phyloP scores from a whole-genome alignment of 192 early-diverging fungal genomes.

The Phlyctochytrium bullatum region DNA sequence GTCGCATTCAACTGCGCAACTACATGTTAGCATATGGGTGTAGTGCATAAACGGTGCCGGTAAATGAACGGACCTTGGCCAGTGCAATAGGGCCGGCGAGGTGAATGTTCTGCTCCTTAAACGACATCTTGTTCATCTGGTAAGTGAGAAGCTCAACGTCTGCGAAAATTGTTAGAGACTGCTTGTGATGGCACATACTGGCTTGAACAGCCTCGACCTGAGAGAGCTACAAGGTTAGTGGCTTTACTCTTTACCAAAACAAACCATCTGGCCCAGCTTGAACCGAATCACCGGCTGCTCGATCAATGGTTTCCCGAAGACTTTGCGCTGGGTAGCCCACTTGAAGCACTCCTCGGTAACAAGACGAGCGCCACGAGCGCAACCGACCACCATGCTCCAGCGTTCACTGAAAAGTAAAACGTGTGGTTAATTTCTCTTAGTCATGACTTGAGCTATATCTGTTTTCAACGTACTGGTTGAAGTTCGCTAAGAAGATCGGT shows the following conservation, averaged over 20 bases:
- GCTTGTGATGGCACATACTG: too few species aligned
- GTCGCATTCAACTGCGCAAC: conserved; percentile 40
- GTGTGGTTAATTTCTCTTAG: too few species aligned
- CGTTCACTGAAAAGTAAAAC: conserved; percentile 48
- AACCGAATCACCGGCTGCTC: conserved; percentile 70
- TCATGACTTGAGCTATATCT: background rate
- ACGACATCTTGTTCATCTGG: conserved; percentile 68
- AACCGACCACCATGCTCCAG: conserved; percentile 53
- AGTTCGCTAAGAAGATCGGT: conserved; percentile 49
- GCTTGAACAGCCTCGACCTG: conserved; percentile 49
- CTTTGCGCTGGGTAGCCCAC: conserved; percentile 71
- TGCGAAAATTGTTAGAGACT: conserved; percentile 19
- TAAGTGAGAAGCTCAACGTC: conserved; percentile 57
- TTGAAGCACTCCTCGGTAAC: conserved; percentile 61
- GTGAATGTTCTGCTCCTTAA: conserved; percentile 59
- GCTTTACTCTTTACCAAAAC: conserved; percentile 1
- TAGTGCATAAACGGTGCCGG: too few species aligned
- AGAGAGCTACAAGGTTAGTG: conserved; percentile 19
- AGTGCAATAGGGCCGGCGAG: conserved; percentile 68
- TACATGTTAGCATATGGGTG: too few species aligned
- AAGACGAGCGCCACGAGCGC: conserved; percentile 37
- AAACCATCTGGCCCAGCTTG: conserved; percentile 67
- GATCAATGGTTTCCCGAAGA: conserved; percentile 67
- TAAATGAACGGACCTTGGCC: too few species aligned
- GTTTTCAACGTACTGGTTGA: conserved; percentile 50